These are phyloP conservation scores for Populus davidiana DNA, from an alignment of 345 rosid species.

Conservation along the genomic window DNA sequence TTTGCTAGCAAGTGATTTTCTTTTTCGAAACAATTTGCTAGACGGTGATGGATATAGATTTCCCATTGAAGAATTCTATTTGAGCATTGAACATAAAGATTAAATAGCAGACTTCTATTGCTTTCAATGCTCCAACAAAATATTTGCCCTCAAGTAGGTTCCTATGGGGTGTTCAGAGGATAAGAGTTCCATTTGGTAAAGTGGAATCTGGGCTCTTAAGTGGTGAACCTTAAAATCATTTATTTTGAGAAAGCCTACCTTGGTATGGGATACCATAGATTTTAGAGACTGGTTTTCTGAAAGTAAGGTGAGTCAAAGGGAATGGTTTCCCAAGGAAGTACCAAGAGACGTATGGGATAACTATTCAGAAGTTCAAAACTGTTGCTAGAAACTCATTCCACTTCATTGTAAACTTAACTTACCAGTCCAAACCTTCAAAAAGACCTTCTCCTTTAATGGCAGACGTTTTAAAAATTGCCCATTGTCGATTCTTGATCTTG, in stretches of 20 bases:
- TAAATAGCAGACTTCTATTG: background rate
- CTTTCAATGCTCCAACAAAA: background rate
- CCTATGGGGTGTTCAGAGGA: background rate
- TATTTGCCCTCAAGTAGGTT: background rate
- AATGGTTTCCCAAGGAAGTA: background rate
- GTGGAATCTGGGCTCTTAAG: background rate
- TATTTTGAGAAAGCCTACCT: background rate
- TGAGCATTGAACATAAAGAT: background rate
- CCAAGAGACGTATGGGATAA: background rate
- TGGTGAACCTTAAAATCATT: background rate
- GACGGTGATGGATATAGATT: background rate
- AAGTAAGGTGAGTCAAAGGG: background rate
- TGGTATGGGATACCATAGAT: background rate
- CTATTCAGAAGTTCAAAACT: background rate
- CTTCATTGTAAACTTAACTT: slow-evolving; percentile 1
- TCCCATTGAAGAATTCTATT: background rate
- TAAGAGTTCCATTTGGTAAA: background rate
- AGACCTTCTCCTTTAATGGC: slow-evolving; percentile 33
- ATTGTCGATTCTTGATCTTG: slow-evolving; percentile 24
- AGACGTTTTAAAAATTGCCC: slow-evolving; percentile 30
- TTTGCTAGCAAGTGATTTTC: background rate
- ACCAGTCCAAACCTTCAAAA: slow-evolving; percentile 29
- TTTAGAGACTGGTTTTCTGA: background rate
- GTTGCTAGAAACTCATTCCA: background rate
- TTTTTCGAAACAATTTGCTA: background rate